Conservation (phyloP, 1,139 yeast species). For the Candida sp. region DNA sequence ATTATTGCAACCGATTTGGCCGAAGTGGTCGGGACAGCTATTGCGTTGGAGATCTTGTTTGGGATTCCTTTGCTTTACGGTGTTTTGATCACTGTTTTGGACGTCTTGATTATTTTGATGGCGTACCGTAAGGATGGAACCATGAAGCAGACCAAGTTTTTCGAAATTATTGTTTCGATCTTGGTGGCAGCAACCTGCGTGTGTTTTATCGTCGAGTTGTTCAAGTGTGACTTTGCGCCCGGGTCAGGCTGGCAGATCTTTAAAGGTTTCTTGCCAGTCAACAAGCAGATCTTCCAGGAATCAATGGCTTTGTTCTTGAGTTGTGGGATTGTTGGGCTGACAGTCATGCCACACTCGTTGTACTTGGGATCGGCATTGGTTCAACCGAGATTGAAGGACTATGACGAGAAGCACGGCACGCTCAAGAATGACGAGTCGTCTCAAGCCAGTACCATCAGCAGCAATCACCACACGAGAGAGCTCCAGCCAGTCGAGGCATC, state of each 20-base stretch:
- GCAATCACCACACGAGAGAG: conserved; percentile 23
- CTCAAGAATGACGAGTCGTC: too few species aligned
- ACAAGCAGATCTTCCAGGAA: conserved; percentile 50
- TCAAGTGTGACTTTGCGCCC: conserved; percentile 49
- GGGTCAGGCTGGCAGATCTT: conserved; percentile 43
- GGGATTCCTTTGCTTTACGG: conserved; percentile 70
- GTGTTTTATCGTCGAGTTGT: conserved; percentile 66
- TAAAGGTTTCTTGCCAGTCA: conserved; percentile 63
- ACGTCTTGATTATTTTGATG: conserved; percentile 67
- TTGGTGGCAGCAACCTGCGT: conserved; percentile 68
- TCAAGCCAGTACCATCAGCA: conserved; percentile 2
- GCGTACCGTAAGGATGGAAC: conserved; percentile 78
- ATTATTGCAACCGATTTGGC: conserved; percentile 84
- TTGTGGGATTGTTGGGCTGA: conserved; percentile 79
- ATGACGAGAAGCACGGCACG: conserved; percentile 46
- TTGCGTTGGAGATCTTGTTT: conserved; percentile 70
- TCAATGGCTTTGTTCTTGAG: conserved; percentile 67
- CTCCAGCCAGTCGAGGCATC: conserved; percentile 7
- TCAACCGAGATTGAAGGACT: conserved; percentile 73
- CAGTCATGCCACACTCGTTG: conserved; percentile 85
- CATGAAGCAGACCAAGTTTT: conserved; percentile 65
- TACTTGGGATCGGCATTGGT: conserved; percentile 79
- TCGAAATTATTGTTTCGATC: conserved; percentile 67
- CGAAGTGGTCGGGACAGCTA: conserved; percentile 84
- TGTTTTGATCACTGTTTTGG: conserved; percentile 71